phyloP scores from a whole-genome alignment of 768 basidiomycete genomes.

The Boletus sensibilis region DNA sequence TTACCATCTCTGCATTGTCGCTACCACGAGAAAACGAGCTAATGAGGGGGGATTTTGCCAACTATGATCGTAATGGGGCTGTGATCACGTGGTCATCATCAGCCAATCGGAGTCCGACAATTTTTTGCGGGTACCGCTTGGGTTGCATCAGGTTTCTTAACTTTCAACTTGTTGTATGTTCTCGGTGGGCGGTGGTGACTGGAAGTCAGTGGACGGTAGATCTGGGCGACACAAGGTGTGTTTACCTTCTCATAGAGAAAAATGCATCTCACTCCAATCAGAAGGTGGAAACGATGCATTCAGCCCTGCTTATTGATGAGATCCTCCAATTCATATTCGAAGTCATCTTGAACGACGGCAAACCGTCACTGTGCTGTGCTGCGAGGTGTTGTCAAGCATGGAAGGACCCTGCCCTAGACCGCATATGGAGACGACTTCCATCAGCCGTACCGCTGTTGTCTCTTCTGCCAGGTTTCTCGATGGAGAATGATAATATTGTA shows the following conservation, averaged over 20 bases:
- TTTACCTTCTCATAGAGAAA: not conserved
- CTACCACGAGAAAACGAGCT: not conserved
- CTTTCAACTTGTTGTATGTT: not conserved
- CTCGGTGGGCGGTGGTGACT: not conserved
- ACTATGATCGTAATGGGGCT: not conserved
- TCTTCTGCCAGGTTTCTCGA: slow-evolving; percentile 29
- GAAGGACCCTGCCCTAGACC: slow-evolving; percentile 49
- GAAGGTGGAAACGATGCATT: slow-evolving; percentile 37
- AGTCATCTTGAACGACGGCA: slow-evolving; percentile 30
- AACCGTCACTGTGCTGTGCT: slow-evolving; percentile 33
- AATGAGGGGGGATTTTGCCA: not conserved
- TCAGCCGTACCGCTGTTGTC: slow-evolving; percentile 43
- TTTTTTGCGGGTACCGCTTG: slow-evolving; percentile 17
- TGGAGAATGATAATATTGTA: slow-evolving; percentile 14
- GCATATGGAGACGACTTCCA: slow-evolving; percentile 42
- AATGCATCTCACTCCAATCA: not conserved
- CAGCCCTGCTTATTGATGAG: slow-evolving; percentile 48
- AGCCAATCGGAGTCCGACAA: slow-evolving; percentile 12
- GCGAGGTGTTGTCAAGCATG: slow-evolving; percentile 47
- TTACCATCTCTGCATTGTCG: not conserved
- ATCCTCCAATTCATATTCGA: slow-evolving; percentile 44
- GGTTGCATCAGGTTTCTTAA: not conserved
- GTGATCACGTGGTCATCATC: slow-evolving; percentile 10
- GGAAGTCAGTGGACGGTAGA: not conserved
- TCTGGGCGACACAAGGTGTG: slow-evolving; percentile 4